phyloP scores from a whole-genome alignment of 768 basidiomycete species.

The Lactarius hengduanensis region DNA sequence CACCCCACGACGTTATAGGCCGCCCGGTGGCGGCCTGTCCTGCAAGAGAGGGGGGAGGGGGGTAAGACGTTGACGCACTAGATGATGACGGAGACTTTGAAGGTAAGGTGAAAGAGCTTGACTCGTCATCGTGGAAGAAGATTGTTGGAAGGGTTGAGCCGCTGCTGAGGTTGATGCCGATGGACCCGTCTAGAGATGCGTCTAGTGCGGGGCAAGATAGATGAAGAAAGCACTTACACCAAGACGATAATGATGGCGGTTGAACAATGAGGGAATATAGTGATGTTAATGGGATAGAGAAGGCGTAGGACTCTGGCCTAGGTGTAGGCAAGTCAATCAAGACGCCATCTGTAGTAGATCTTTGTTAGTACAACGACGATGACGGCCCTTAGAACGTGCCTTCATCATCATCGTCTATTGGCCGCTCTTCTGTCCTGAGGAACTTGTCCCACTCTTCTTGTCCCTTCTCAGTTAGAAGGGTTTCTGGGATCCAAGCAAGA shows the following conservation, averaged over 20 bases:
- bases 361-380: constrained; percentile 14
- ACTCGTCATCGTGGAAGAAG: constrained; percentile 97
- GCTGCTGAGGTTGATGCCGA: constrained; percentile 85
- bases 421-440: constrained; percentile 73
- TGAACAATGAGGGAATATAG: constrained; percentile 88
- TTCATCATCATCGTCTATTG: constrained; percentile 59
- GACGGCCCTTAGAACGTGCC: constrained; percentile 43
- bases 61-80: constrained; percentile 52
- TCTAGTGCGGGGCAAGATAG: background rate
- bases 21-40: constrained; percentile 40
- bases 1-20: constrained; percentile 69
- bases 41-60: constrained; percentile 55
- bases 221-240: constrained; percentile 52
- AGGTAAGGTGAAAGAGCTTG: constrained; percentile 64
- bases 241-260: constrained; percentile 79
- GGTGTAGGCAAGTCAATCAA: constrained; percentile 82
- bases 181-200: constrained; percentile 64
- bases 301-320: constrained; percentile 88
- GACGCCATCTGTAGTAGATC: constrained; percentile 60
- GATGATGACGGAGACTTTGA: constrained; percentile 43
- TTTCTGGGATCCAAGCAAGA: constrained; percentile 92
- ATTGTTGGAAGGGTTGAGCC: constrained; percentile 85
- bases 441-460: constrained; percentile 88
- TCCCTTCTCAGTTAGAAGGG: constrained; percentile 78
- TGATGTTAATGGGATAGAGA: constrained; percentile 87